Evolutionary conservation across 2,329 filamentous ascomycete species (phyloP).

Genomic region (Fusarium floridanum): DNA sequence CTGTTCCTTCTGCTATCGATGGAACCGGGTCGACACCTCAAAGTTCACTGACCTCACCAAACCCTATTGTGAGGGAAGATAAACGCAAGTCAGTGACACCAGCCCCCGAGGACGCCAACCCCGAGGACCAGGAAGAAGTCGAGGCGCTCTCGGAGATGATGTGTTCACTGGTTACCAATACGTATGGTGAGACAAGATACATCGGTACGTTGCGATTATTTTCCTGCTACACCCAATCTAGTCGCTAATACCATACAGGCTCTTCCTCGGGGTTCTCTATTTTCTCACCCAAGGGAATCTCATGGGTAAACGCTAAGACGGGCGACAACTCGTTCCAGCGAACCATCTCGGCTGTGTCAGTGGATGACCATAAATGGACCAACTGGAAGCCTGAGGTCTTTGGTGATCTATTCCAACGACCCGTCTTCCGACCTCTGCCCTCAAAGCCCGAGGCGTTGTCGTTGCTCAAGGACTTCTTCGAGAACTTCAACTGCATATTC

Average conservation of each 20-base stretch:
- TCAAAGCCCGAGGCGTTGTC: conserved; percentile 89
- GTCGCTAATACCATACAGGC: conserved; percentile 64
- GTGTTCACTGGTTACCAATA: conserved; percentile 97
- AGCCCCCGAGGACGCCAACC: conserved; percentile 41
- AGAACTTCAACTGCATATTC: conserved; percentile 99
- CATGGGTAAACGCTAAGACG: conserved; percentile 98
- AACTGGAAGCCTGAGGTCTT: conserved; percentile 99
- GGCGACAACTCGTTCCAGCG: conserved; percentile 95
- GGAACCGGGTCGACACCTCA: conserved; percentile 62
- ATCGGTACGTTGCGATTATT: conserved; percentile 73
- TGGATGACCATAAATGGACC: conserved; percentile 95
- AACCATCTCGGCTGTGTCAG: conserved; percentile 92
- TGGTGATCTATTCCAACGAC: conserved; percentile 87
- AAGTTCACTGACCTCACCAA: conserved; percentile 68
- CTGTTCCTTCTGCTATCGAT: conserved; percentile 54
- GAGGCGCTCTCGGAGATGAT: conserved; percentile 97
- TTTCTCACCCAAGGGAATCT: conserved; percentile 96
- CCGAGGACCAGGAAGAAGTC: conserved; percentile 70
- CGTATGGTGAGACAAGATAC: conserved; percentile 93
- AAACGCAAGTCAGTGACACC: conserved; percentile 48
- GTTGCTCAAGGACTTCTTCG: conserved; percentile 92
- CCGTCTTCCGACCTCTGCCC: conserved; percentile 85
- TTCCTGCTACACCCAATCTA: not conserved
- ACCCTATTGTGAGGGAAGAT: conserved; percentile 55
- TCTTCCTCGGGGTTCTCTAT: conserved; percentile 99